phyloP scores from a whole-genome alignment of 163 green algal species.

The Prototheca wickerhamii region DNA sequence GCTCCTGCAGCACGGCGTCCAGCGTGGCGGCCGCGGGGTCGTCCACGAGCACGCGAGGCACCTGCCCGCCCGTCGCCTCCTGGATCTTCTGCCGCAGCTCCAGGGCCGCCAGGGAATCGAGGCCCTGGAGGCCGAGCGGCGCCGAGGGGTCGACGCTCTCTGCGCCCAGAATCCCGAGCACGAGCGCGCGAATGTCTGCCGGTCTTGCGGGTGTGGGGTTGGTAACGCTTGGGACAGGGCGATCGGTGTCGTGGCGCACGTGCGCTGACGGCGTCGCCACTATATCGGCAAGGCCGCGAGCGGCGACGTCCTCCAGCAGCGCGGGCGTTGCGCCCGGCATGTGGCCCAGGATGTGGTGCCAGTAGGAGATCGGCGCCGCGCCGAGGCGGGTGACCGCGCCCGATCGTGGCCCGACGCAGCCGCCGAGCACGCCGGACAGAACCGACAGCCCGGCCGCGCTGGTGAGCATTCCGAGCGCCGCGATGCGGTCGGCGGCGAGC shows the following conservation, averaged over 20 bases:
- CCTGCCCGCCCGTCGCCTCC: constrained; percentile 20
- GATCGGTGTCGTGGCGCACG: too few species aligned
- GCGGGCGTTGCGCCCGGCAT: neutral
- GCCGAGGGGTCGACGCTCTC: neutral
- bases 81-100: constrained; percentile 33
- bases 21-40: constrained; percentile 18
- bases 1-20: neutral
- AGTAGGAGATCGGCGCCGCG: constrained; percentile 18
- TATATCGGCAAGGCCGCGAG: neutral
- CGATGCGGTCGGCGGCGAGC: constrained; percentile 7
- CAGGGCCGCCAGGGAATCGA: constrained; percentile 38
- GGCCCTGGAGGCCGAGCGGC: constrained; percentile 26
- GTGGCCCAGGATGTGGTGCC: constrained; percentile 11
- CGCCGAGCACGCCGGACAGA: constrained; percentile 7
- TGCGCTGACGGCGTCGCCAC: too few species aligned
- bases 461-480: constrained; percentile 28
- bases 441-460: constrained; percentile 18
- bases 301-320: neutral
- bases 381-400: constrained; percentile 3
- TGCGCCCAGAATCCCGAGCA: constrained; percentile 4
- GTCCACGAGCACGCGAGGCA: constrained; percentile 21
- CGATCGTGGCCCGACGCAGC: neutral
- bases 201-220: too few species aligned
- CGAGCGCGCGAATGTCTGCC: constrained; percentile 3
- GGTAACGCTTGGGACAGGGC: too few species aligned